A percentile compares a stretch with the other conserved stretches of the same genome.
phyloP scores from a whole-genome alignment of 1,284 basidiomycete species.

The Earliella scabrosa region DNA sequence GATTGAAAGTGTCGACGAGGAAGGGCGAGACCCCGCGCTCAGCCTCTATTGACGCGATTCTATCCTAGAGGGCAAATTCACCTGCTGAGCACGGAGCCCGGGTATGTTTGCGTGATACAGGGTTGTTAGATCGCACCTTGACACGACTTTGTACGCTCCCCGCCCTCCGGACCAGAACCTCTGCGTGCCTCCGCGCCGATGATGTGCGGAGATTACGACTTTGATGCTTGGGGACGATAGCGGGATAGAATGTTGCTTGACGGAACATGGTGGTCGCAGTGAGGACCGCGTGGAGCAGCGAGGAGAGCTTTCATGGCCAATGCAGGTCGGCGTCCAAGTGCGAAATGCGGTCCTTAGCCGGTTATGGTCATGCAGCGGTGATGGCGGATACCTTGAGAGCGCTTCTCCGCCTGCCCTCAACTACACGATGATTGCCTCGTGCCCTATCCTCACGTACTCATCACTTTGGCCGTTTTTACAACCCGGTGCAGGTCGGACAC shows the following conservation, averaged over 20 bases:
- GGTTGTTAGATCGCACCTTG: slow-evolving; percentile 12
- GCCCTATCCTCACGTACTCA: no score
- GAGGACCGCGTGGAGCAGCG: slow-evolving; percentile 3
- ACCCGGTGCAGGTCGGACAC: no score
- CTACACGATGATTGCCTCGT: no score
- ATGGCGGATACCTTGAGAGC: slow-evolving; percentile 11
- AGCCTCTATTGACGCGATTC: slow-evolving; percentile 57
- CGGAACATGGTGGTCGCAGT: slow-evolving; percentile 16
- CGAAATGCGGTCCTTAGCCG: not conserved
- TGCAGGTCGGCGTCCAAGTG: slow-evolving; percentile 1
- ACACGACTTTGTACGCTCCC: slow-evolving; percentile 16
- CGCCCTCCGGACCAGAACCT: slow-evolving; percentile 9
- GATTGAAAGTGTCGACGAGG: slow-evolving; percentile 69
- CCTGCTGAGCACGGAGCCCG: not conserved
- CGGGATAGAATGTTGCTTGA: not conserved
- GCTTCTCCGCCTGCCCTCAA: not conserved
- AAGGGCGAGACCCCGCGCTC: slow-evolving; percentile 49
- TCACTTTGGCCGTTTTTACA: no score
- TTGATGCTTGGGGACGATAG: not conserved
- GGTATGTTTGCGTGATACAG: not conserved
- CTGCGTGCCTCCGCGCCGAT: slow-evolving; percentile 9
- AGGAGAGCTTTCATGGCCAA: not conserved
- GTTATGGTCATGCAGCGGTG: not conserved
- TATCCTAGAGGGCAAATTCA: slow-evolving; percentile 16
- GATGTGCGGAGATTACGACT: slow-evolving; percentile 15